Conservation (phyloP, 345 rosid genomes). For the Luvunga scandens region DNA sequence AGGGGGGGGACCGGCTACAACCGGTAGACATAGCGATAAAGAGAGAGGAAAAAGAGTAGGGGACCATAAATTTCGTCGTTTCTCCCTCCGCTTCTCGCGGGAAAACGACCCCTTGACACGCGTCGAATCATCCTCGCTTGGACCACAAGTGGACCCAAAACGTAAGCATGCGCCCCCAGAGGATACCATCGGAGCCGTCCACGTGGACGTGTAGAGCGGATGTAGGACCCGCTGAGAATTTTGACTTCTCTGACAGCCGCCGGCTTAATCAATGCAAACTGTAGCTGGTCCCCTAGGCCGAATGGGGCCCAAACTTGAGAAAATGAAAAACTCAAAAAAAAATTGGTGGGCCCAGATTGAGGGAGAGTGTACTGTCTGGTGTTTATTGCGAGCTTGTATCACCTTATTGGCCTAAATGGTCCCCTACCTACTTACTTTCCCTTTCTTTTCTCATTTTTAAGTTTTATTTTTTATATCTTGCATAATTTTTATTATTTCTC, state of each 20-base stretch:
- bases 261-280: slow-evolving; percentile 56
- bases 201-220: slow-evolving; percentile 33
- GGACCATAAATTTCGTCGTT: slow-evolving; percentile 51
- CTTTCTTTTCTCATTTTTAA: neutral
- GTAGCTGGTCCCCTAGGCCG: slow-evolving; percentile 27
- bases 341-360: neutral
- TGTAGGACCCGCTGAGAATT: slow-evolving; percentile 44
- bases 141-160: slow-evolving; percentile 59
- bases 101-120: slow-evolving; percentile 42
- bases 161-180: slow-evolving; percentile 39
- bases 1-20: slow-evolving; percentile 17
- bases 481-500: neutral
- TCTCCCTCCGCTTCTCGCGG: slow-evolving; percentile 46
- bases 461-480: neutral
- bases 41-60: slow-evolving; percentile 1
- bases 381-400: slow-evolving; percentile 41
- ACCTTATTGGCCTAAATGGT: slow-evolving; percentile 37
- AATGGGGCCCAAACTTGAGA: slow-evolving; percentile 23
- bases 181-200: slow-evolving; percentile 40
- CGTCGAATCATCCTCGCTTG: slow-evolving; percentile 29
- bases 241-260: slow-evolving; percentile 86
- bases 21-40: slow-evolving; percentile 13
- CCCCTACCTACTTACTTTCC: slow-evolving; percentile 41
- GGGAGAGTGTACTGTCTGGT: slow-evolving; percentile 28
- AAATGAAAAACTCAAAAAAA: neutral